Evolutionary conservation across 805 yeast species (phyloP), one percentile per base, ranked within the genome.

Genomic region (Zygosaccharomyces kombuchaensis): DNA sequence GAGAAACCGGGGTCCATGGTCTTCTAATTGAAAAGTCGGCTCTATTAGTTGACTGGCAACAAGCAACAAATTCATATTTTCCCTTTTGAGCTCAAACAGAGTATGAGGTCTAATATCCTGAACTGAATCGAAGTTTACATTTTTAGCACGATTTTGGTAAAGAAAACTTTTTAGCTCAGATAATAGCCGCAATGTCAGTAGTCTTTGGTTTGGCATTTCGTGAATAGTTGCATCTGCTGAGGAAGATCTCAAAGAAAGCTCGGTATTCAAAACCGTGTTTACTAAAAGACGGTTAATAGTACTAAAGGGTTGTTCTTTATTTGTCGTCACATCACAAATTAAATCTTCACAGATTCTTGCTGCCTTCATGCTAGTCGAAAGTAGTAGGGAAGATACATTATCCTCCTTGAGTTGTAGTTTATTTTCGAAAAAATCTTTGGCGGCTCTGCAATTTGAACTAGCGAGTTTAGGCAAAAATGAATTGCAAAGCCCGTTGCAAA

Each of bases 401-500:
- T 30, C 44, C 10, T 27, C 12, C 6, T 22, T 12, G 13, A 25
- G n/a, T 21, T 32, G 27, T 16, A 37, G 36, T 16, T 38, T 27
- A n/a, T 34, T 19, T 17, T 41, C 43, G 34, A 50, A 49, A 35
- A 50, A 51, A 7, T 34, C 46, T 2, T 43, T 43, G 6, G 35
- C 36, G 9, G 36, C 12, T 36, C 46, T 44, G 25, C 31, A 38
- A 22, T 45, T 48, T 10, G 40, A 45, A n/a, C 46, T 35, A 22
- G 25, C 35, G 3, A 54, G 23, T 29, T 85, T 70, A 0, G 98
- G 99, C 35, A 91, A 68, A 60, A 91, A 88, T 48, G 84, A 74
- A 59, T 91, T 91, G 59, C 84, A 85, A 36, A 91, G 71, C 0
- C 95, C 84, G 49, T 88, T 88, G 70, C 99, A 91, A 30, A 91